Conservation (phyloP, 2,329 filamentous ascomycete genomes). For the Pseudocercospora crystallina region DNA sequence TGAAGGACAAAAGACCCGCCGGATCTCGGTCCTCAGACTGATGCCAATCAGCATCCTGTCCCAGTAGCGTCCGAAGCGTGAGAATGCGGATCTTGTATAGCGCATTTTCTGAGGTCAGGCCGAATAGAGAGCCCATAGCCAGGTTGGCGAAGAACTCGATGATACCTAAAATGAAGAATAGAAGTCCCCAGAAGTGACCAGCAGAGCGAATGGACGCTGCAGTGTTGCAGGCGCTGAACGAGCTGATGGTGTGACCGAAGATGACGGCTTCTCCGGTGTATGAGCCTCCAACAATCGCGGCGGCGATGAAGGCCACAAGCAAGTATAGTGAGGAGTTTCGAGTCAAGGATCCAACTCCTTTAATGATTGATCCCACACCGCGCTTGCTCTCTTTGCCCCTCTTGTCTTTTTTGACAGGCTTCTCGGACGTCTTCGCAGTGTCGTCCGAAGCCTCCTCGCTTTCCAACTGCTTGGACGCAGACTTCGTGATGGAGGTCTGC, state of each 20-base stretch:
- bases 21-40: conserved; percentile 64
- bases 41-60: conserved; percentile 70
- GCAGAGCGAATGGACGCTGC: conserved; percentile 51
- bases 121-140: conserved; percentile 59
- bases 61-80: conserved; percentile 64
- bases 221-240: conserved; percentile 55
- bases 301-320: conserved; percentile 26
- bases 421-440: neutral
- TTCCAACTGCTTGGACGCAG: neutral
- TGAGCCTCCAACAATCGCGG: conserved; percentile 46
- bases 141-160: conserved; percentile 63
- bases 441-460: neutral
- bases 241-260: conserved; percentile 61
- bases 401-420: conserved; percentile 2
- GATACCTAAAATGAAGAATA: conserved; percentile 62
- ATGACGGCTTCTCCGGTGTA: conserved; percentile 60
- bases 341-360: conserved; percentile 14
- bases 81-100: conserved; percentile 63
- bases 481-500: neutral
- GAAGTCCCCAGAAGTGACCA: conserved; percentile 59
- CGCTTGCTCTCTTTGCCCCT: conserved; percentile 6
- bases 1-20: conserved; percentile 62
- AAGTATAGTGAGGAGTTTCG: conserved; percentile 15
- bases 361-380: conserved; percentile 14
- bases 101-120: conserved; percentile 62